A percentile compares a stretch with the other conserved stretches of the same genome.
phyloP scores from a whole-genome alignment of 2,329 filamentous ascomycete species.

The Colletotrichum siamense region DNA sequence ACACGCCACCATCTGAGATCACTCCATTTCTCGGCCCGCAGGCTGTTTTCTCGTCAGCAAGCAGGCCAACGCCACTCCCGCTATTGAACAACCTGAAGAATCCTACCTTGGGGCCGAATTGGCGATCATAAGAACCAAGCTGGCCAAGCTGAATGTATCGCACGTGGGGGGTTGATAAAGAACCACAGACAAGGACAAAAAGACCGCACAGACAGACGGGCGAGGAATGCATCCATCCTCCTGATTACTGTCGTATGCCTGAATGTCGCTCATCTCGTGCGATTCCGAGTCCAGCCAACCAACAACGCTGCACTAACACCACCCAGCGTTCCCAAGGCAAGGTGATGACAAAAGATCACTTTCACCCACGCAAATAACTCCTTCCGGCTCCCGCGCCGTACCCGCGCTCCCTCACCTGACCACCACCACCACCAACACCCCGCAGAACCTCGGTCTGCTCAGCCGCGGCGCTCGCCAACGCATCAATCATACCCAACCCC shows the following conservation, averaged over 20 bases:
- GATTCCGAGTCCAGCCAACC: background rate
- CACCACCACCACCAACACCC: background rate
- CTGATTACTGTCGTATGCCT: background rate
- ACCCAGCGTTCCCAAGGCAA: background rate
- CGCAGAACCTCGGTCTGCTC: conserved; percentile 2
- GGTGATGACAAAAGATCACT: background rate
- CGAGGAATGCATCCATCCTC: background rate
- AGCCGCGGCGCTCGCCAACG: conserved; percentile 17
- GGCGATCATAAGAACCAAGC: background rate
- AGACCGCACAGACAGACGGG: background rate
- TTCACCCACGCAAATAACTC: background rate
- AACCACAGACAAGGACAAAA: background rate
- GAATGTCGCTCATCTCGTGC: background rate
- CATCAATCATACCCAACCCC: conserved; percentile 16
- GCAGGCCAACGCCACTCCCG: background rate
- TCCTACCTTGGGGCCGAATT: background rate
- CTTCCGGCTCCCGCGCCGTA: background rate
- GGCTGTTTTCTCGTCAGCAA: background rate
- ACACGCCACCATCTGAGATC: background rate
- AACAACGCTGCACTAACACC: background rate
- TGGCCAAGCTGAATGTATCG: background rate
- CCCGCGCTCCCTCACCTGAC: background rate
- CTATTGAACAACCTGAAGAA: background rate
- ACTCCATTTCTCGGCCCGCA: background rate
- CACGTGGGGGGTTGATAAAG: background rate